phyloP scores from a whole-genome alignment of 2,329 filamentous ascomycete species.

The Orbilia brochopaga region DNA sequence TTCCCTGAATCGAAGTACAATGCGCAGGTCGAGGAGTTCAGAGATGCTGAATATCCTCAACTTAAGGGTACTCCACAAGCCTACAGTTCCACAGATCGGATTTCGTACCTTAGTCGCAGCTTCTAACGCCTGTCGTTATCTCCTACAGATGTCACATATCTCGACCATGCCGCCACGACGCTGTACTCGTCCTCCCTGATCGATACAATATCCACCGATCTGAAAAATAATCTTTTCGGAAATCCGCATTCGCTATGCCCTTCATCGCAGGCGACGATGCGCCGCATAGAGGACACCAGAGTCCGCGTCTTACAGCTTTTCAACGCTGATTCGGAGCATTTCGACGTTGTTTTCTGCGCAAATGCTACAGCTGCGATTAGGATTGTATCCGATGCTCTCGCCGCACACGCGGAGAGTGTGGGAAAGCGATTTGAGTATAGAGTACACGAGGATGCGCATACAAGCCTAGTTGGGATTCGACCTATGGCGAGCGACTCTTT shows the following conservation, averaged over 20 bases:
- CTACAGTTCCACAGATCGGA: slow-evolving; percentile 5
- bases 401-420: slow-evolving; percentile 56
- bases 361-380: slow-evolving; percentile 71
- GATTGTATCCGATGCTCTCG: slow-evolving; percentile 66
- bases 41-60: slow-evolving; percentile 59
- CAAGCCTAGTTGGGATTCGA: slow-evolving; percentile 72
- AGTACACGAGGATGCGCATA: slow-evolving; percentile 69
- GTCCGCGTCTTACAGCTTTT: slow-evolving; percentile 65
- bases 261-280: slow-evolving; percentile 66
- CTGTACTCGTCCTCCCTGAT: slow-evolving; percentile 67
- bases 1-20: slow-evolving; percentile 52
- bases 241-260: slow-evolving; percentile 72
- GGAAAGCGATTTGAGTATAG: slow-evolving; percentile 65
- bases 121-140: slow-evolving; percentile 35
- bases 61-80: slow-evolving; percentile 56
- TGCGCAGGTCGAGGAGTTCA: slow-evolving; percentile 57
- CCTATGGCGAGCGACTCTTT: slow-evolving; percentile 70
- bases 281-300: slow-evolving; percentile 66
- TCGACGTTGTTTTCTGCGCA: slow-evolving; percentile 68
- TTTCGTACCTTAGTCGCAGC: background rate
- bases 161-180: slow-evolving; percentile 67
- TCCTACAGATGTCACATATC: slow-evolving; percentile 59
- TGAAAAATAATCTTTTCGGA: slow-evolving; percentile 67
- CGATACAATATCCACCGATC: slow-evolving; percentile 64
- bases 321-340: slow-evolving; percentile 66